Evolutionary conservation across 371 early-diverging fungal species (phyloP), one percentile per base, ranked within the genome.

Genomic region (Blastocladiella emersonii): DNA sequence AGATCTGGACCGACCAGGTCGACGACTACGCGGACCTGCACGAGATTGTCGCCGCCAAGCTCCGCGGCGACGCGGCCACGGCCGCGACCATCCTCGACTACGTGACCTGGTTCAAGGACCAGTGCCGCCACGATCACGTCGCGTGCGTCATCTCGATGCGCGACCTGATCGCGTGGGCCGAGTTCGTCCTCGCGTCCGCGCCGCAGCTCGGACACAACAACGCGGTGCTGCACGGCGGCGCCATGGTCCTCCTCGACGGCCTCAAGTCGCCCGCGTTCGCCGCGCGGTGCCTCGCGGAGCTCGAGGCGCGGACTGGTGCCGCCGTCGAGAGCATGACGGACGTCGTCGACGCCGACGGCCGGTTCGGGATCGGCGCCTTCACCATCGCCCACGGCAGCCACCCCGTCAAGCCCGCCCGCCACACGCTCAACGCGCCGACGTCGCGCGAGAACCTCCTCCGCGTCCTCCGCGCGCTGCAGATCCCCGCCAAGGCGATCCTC

Each of bases 1-100:
- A 99, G 71, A 87, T 99, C 21, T 99, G 95, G 97, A 95, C 94
- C 0, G 92, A 93, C 7, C 78, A 87, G 30, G 86, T 95, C 3
- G 80, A 81, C 1, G 90, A 90, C 67, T 73, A 77, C 43, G 81
- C 81, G 5, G 98, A 98, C 70, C 70, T 95, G 61, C 67, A 69
- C 36, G 72, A 76, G 61, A 90, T 98, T 57, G 80, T 98, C n/a
- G 71, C 74, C 35, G 79, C 82, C 45, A 84, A 86, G 37, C 68
- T 86, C 67, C 51, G 72, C 23, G 68, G 76, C 69, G 71, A 73
- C 60, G 49, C 35, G 1, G 70, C 68, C 35, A 68, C 66, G 65
- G 44, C 62, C 25, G 27, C 62, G n/a, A 8, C 19, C 34, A 81
- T 86, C 43, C 64, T 87, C 34, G 78, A 74, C 59, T 87, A 82